Evolutionary conservation across 495 filamentous ascomycete genomes (phyloP), one percentile per base, ranked within the genome.

Genomic region (Cercophora samala): DNA sequence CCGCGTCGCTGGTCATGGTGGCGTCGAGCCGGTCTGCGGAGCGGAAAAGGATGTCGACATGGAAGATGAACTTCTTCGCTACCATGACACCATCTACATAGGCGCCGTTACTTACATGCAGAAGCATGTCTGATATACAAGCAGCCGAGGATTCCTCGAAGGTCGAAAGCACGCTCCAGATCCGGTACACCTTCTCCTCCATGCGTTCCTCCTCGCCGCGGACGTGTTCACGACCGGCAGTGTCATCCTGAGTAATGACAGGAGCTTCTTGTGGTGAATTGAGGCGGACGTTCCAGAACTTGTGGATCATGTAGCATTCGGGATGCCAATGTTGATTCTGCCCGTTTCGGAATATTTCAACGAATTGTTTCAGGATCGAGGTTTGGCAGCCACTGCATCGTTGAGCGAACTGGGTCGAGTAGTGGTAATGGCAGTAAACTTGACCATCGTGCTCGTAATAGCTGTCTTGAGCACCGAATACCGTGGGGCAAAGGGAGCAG

Each of bases 301-400:
- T 99, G 78, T 99, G 96, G 55, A 99, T 99, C 95, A 98, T 99
- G 76, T 99, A 99, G 78, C 96, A 99, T 76, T 99, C 96, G 3
- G 96, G 96, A 74, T 99, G 96, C 96, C 96, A 99, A 72, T 99
- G 96, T 75, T 99, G 96, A 74, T 98, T 97, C 74, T 96, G 89
- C 0, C 95, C 94, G 76, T 98, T 97, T 60, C 96, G 88, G 78
- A 93, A 98, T 67, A 99, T 97, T 77, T 99, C 95, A 25, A 99
- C 96, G 73, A 99, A 99, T 74, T 99, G 96, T 78, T 99, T 99
- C 22, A 99, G 83, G 64, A 99, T 99, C n/a, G 95, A 90, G 5
- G 93, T 97, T 68, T 96, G 92, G 74, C 96, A 99, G 42, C 96
- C 96, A 76, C 92, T 96, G 76, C 96, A 99, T 58, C 91, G 87